Evolutionary conservation across 148 eudicot genomes (phyloP).

Genomic region (Tetragonia tetragonoides): DNA sequence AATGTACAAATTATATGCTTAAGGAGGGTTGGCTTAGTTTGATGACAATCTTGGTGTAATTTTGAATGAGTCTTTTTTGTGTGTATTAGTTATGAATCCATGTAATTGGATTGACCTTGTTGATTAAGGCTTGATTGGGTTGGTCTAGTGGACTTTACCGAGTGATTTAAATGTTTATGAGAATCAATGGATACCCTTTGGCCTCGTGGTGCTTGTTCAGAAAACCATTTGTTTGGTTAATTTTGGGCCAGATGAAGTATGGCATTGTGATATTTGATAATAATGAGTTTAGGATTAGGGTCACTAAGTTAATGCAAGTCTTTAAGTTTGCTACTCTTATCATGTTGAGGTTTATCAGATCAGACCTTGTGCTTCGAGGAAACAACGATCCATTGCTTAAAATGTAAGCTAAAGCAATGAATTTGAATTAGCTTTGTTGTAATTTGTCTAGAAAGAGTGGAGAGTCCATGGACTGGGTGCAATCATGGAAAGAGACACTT

Average conservation of each 20-base stretch:
- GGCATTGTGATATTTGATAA: not conserved
- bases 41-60: not conserved
- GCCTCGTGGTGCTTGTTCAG: not conserved
- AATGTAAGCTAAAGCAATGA: not conserved
- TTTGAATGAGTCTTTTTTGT: not conserved
- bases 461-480: conserved; percentile 73
- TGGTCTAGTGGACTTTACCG: not conserved
- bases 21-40: not conserved
- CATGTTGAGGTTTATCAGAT: not conserved
- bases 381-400: no score
- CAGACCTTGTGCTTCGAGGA: no score
- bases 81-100: not conserved
- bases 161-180: not conserved
- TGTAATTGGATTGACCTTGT: not conserved
- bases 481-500: conserved; percentile 88
- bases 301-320: not conserved
- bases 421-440: conserved; percentile 23
- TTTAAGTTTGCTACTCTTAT: not conserved
- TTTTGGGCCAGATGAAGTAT: not conserved
- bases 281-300: not conserved
- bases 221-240: not conserved
- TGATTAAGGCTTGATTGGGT: not conserved
- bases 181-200: not conserved
- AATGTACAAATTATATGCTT: no score
- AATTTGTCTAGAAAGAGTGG: conserved; percentile 81